These are phyloP conservation scores for Penicillium dipodomyicola DNA, from an alignment of 495 filamentous ascomycete species.

Conservation along the genomic window DNA sequence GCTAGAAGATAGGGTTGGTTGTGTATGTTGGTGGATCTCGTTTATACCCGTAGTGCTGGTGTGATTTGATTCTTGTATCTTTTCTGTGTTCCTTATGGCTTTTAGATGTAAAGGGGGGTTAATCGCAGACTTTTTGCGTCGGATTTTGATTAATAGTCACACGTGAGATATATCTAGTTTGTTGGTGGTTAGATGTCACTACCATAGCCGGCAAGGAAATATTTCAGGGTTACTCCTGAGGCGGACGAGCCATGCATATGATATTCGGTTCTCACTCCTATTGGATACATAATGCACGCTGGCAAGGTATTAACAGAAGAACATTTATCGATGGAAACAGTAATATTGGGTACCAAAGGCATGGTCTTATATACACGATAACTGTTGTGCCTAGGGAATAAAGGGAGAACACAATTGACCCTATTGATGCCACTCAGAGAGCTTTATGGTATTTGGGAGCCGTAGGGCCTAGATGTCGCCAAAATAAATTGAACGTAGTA, in stretches of 20 bases:
- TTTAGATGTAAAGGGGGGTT: neutral
- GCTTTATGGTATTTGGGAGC: no score
- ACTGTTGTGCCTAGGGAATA: no score
- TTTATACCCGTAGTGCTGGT: constrained; percentile 3
- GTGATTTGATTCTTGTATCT: neutral
- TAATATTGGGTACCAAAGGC: no score
- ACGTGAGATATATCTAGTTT: neutral
- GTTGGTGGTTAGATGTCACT: neutral
- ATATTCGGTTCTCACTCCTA: neutral
- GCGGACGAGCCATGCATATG: neutral
- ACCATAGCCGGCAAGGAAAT: neutral
- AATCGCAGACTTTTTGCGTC: neutral
- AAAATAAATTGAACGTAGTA: no score
- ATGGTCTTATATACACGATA: no score
- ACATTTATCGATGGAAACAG: neutral
- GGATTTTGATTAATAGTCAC: neutral
- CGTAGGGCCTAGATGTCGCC: no score
- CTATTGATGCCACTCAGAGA: no score
- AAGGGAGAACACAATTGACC: no score
- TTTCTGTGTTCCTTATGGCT: neutral
- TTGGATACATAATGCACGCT: neutral
- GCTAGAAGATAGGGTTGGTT: neutral
- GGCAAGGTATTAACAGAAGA: neutral
- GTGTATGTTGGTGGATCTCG: neutral
- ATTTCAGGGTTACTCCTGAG: neutral